phyloP scores from a whole-genome alignment of 495 filamentous ascomycete genomes.

The Pseudoneurospora amorphoporcata region DNA sequence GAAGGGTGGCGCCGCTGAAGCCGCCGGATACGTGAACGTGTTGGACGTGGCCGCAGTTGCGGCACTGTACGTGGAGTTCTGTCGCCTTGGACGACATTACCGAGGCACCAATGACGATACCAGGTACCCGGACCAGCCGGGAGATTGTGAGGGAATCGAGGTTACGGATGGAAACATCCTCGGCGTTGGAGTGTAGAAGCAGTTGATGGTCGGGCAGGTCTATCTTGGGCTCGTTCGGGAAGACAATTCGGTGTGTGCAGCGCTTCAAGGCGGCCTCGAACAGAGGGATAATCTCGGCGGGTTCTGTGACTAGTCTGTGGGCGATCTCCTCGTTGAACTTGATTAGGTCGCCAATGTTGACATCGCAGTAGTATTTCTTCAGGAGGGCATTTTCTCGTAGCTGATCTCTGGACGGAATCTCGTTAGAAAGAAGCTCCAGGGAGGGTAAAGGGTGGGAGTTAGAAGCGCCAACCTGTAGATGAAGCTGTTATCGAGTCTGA shows the following conservation, averaged over 20 bases:
- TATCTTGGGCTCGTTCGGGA: constrained; percentile 56
- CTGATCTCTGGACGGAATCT: constrained; percentile 58
- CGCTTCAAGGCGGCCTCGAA: constrained; percentile 85
- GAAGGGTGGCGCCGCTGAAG: constrained; percentile 76
- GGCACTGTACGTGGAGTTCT: constrained; percentile 74
- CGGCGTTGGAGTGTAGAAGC: constrained; percentile 83
- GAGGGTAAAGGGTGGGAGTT: constrained; percentile 3
- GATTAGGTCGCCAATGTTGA: constrained; percentile 93
- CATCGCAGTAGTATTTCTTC: constrained; percentile 92
- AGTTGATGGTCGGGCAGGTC: constrained; percentile 84
- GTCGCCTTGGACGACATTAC: constrained; percentile 95
- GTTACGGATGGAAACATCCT: constrained; percentile 87
- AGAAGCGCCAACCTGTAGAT: constrained; percentile 63
- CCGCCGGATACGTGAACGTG: constrained; percentile 67
- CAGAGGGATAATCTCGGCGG: constrained; percentile 83
- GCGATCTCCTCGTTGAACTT: constrained; percentile 95
- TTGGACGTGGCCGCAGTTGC: constrained; percentile 68
- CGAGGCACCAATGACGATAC: constrained; percentile 95
- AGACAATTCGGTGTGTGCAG: constrained; percentile 88
- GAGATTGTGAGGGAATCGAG: constrained; percentile 90
- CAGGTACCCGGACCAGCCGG: constrained; percentile 87
- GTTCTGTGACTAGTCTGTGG: constrained; percentile 81
- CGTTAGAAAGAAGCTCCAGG: neutral
- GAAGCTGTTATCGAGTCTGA: constrained; percentile 90
- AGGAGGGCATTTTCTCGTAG: constrained; percentile 90